These are phyloP conservation scores for Hypoxylon sp. DNA, from an alignment of 2,329 filamentous ascomycete genomes.

Conservation along the genomic window DNA sequence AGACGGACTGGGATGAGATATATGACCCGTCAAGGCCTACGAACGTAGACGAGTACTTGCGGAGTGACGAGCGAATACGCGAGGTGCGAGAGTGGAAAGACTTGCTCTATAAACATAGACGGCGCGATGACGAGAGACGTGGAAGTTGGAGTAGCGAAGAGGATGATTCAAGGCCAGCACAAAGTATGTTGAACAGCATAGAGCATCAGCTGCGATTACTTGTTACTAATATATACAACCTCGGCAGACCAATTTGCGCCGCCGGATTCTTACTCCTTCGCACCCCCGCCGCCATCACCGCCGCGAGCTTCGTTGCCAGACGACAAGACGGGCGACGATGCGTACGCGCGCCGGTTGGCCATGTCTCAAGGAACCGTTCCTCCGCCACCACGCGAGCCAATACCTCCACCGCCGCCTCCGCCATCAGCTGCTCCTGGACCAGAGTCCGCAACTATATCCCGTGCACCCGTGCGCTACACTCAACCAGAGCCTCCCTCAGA, in stretches of 20 bases:
- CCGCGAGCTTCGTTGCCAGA: slow-evolving; percentile 65
- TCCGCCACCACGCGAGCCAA: slow-evolving; percentile 48
- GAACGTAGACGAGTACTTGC: slow-evolving; percentile 85
- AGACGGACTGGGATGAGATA: slow-evolving; percentile 90
- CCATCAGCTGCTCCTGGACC: slow-evolving; percentile 57
- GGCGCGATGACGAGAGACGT: slow-evolving; percentile 64
- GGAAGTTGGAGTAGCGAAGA: slow-evolving; percentile 56
- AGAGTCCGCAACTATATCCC: slow-evolving; percentile 76
- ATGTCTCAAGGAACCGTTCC: slow-evolving; percentile 63
- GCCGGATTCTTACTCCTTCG: slow-evolving; percentile 69
- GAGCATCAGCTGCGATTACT: not conserved
- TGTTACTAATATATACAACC: slow-evolving; percentile 37
- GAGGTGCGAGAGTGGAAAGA: slow-evolving; percentile 91
- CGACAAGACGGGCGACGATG: slow-evolving; percentile 78
- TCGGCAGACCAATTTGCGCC: slow-evolving; percentile 72
- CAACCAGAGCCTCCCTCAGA: slow-evolving; percentile 66
- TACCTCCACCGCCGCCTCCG: slow-evolving; percentile 54
- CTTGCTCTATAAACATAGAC: slow-evolving; percentile 79
- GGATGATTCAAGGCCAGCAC: slow-evolving; percentile 49
- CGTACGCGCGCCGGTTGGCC: slow-evolving; percentile 74
- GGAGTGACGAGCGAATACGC: slow-evolving; percentile 85
- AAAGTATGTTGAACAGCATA: slow-evolving; percentile 55
- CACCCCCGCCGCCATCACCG: slow-evolving; percentile 68
- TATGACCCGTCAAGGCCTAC: slow-evolving; percentile 89
- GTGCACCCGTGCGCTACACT: slow-evolving; percentile 82